Conservation (phyloP, 148 eudicot species). For the Heliamphora exappendiculata region DNA sequence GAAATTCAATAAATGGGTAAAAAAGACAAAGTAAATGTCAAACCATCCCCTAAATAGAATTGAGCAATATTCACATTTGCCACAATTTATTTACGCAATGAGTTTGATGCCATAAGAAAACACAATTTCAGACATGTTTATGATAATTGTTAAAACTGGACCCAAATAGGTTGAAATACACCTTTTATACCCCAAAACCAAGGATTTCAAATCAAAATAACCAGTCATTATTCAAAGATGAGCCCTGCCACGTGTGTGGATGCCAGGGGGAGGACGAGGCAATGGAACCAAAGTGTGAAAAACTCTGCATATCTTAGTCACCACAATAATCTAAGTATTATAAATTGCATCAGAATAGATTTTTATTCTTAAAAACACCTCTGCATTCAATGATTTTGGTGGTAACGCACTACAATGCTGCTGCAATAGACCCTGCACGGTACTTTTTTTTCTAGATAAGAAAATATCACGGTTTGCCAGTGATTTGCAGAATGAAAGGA, state of each 20-base stretch:
- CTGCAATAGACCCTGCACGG: no score
- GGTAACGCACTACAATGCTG: no score
- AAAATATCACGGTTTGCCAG: no score
- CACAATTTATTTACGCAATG: background rate
- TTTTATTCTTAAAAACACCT: no score
- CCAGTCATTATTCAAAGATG: background rate
- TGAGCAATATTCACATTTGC: background rate
- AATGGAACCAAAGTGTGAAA: background rate
- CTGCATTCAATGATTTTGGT: no score
- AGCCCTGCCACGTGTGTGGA: no score
- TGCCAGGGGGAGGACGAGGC: background rate
- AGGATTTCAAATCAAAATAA: background rate
- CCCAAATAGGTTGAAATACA: background rate
- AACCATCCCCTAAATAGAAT: background rate
- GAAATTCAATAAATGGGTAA: background rate
- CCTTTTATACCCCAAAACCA: background rate
- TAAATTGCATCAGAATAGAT: no score
- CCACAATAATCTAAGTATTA: no score
- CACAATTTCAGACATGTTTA: background rate
- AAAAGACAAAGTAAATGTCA: background rate
- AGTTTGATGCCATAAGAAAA: background rate
- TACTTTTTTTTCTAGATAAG: no score
- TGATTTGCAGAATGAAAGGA: no score
- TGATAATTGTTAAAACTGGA: background rate
- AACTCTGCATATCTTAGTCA: background rate